Evolutionary conservation across 2,329 filamentous ascomycete species (phyloP).

Genomic region (Blastomyces emzantsi): DNA sequence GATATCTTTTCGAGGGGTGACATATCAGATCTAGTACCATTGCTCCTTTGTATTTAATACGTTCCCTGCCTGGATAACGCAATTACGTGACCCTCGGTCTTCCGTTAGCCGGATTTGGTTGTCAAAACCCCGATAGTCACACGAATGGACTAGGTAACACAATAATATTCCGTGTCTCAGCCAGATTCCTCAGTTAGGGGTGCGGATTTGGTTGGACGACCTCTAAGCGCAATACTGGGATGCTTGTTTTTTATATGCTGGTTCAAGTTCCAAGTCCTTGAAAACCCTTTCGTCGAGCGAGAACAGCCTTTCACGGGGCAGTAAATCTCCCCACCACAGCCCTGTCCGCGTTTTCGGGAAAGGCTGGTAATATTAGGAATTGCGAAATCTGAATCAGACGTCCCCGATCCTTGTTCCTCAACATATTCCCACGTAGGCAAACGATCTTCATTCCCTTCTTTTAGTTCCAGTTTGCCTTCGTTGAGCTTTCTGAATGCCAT

Average conservation of each 20-base stretch:
- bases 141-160: not conserved
- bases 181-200: not conserved
- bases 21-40: not conserved
- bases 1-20: not conserved
- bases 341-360: not conserved
- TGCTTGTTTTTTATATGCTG: conserved; percentile 28
- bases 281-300: conserved; percentile 27
- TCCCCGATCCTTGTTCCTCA: conserved; percentile 26
- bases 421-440: conserved; percentile 23
- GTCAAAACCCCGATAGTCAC: not conserved
- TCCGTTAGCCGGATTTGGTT: not conserved
- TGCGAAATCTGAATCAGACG: conserved; percentile 16
- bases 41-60: not conserved
- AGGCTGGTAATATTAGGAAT: conserved; percentile 2
- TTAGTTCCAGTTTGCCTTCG: conserved; percentile 26
- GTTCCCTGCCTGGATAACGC: not conserved
- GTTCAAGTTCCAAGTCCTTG: conserved; percentile 31
- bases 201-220: not conserved
- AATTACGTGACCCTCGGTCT: not conserved
- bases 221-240: conserved; percentile 12
- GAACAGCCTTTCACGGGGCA: conserved; percentile 25
- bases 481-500: conserved; percentile 56
- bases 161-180: not conserved
- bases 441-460: conserved; percentile 17
- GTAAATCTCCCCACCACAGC: conserved; percentile 18